These are phyloP conservation scores for Schizothecium vesticola DNA, from an alignment of 495 filamentous ascomycete species.

Conservation along the genomic window DNA sequence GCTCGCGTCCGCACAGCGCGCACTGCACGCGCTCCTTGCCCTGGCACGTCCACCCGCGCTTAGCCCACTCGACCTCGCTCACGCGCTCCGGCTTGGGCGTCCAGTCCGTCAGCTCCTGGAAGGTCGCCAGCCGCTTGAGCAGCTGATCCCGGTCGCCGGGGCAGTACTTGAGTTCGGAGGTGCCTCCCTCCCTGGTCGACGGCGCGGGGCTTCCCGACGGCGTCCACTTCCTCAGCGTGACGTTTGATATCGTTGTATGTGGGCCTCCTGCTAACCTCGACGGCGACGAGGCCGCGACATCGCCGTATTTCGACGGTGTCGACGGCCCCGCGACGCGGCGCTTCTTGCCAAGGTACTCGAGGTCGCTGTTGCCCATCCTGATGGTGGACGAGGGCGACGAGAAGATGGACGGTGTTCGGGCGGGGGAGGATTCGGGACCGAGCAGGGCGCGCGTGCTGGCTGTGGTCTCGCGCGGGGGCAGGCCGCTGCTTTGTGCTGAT, in stretches of 20 bases:
- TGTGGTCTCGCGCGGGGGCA: background rate
- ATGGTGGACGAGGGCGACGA: constrained; percentile 19
- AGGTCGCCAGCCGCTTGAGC: constrained; percentile 75
- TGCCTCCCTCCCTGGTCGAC: background rate
- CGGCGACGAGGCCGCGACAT: background rate
- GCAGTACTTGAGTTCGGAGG: constrained; percentile 48
- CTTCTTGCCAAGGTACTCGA: constrained; percentile 42
- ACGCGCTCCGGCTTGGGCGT: constrained; percentile 71
- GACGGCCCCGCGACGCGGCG: constrained; percentile 37
- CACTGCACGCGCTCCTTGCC: constrained; percentile 79
- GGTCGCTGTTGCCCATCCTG: constrained; percentile 19
- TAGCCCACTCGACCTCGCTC: constrained; percentile 93
- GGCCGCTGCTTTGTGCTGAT: constrained; percentile 16
- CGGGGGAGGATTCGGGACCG: background rate
- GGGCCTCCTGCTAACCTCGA: constrained; percentile 14
- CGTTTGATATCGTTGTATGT: constrained; percentile 30
- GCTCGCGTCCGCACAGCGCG: constrained; percentile 71
- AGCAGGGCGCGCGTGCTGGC: background rate
- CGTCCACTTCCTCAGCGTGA: constrained; percentile 40
- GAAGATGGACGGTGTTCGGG: constrained; percentile 6
- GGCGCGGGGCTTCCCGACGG: constrained; percentile 12
- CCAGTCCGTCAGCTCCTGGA: constrained; percentile 86
- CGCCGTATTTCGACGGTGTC: constrained; percentile 20
- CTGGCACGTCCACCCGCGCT: constrained; percentile 83
- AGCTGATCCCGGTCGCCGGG: constrained; percentile 82